A percentile compares a stretch with the other conserved stretches of the same genome.
phyloP scores from a whole-genome alignment of 768 basidiomycete genomes.

The Tricholoma flavovirens region DNA sequence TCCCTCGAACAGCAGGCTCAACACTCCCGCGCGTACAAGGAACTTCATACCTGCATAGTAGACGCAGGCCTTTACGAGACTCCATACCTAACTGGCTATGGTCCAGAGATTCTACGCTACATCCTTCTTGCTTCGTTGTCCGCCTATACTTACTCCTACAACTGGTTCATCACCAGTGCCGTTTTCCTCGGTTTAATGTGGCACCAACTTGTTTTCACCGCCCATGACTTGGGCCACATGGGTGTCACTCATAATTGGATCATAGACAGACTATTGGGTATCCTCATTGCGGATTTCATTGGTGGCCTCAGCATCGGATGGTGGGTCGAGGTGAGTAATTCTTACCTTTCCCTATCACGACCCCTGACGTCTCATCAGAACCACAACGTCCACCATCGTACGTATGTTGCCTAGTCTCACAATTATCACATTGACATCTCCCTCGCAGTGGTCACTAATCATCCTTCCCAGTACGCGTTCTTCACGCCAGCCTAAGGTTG shows the following conservation, averaged over 20 bases:
- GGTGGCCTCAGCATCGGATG: conserved; percentile 95
- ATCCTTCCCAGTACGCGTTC: conserved; percentile 79
- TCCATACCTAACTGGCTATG: conserved; percentile 82
- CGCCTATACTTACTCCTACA: conserved; percentile 52
- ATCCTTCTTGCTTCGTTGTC: conserved; percentile 53
- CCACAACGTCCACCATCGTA: conserved; percentile 94
- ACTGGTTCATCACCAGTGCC: conserved; percentile 72
- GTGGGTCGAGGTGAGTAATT: conserved; percentile 85
- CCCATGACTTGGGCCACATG: conserved; percentile 93
- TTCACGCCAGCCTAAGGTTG: neutral
- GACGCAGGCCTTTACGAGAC: conserved; percentile 83
- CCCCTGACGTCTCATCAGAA: conserved; percentile 42
- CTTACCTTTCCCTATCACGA: neutral
- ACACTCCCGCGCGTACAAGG: conserved; percentile 75
- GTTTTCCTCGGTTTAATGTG: conserved; percentile 82
- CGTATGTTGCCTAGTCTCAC: conserved; percentile 28
- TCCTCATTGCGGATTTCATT: conserved; percentile 75
- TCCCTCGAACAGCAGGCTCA: conserved; percentile 53
- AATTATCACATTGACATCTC: conserved; percentile 2
- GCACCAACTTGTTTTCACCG: conserved; percentile 93
- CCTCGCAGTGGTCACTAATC: conserved; percentile 85
- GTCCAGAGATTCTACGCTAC: conserved; percentile 83
- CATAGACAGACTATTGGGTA: conserved; percentile 73
- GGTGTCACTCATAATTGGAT: conserved; percentile 88
- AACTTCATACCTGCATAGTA: conserved; percentile 66